Conservation (phyloP, 208 protist species). For the Trypanosoma mega region DNA sequence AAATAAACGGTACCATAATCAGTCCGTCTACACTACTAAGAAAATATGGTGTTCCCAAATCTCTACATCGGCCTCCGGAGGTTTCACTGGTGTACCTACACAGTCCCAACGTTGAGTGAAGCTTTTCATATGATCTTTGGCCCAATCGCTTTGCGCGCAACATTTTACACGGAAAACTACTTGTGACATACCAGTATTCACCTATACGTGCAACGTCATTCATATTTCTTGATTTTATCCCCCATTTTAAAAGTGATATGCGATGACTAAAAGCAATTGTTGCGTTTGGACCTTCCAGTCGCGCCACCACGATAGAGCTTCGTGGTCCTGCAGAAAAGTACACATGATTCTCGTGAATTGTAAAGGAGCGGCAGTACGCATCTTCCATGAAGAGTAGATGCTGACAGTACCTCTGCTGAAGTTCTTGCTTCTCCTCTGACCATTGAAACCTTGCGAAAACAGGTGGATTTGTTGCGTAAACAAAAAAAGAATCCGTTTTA, state of each 20-base stretch:
- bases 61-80: not conserved
- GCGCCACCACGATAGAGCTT: constrained; percentile 4
- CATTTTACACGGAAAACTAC: constrained; percentile 10
- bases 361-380: constrained; percentile 15
- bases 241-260: not conserved
- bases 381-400: constrained; percentile 7
- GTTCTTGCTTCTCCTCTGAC: not conserved
- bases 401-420: constrained; percentile 5
- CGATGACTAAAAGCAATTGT: not conserved
- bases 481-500: constrained; percentile 10
- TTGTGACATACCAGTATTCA: constrained; percentile 16
- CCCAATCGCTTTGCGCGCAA: not conserved
- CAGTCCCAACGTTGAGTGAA: constrained; percentile 5
- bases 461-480: constrained; percentile 11
- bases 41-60: constrained; percentile 19
- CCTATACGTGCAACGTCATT: constrained; percentile 11
- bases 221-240: constrained; percentile 13
- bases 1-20: constrained; percentile 23
- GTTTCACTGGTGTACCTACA: not conserved
- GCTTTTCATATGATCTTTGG: not conserved
- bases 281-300: constrained; percentile 2
- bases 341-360: not conserved
- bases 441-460: constrained; percentile 10
- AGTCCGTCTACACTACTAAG: constrained; percentile 8
- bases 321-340: constrained; percentile 6